A percentile compares a stretch with the other conserved stretches of the same genome.
These are phyloP conservation scores for Caloboletus firmus DNA, from an alignment of 1,284 basidiomycete genomes.

Conservation along the genomic window DNA sequence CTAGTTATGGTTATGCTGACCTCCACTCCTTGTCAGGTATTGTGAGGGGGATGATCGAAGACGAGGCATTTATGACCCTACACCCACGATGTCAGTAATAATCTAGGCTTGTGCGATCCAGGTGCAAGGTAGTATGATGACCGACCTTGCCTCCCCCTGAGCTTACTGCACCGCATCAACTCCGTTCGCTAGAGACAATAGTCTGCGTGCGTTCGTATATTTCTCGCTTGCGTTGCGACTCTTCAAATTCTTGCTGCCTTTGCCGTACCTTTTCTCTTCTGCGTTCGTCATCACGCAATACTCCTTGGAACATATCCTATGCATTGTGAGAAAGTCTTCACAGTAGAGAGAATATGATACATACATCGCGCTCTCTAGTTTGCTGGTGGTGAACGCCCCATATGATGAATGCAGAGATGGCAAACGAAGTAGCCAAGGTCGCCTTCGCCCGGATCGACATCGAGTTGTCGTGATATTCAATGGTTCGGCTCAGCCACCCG, in stretches of 20 bases:
- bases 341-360: background rate
- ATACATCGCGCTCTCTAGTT: conserved; percentile 79
- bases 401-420: conserved; percentile 71
- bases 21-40: background rate
- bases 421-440: conserved; percentile 71
- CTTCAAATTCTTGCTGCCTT: conserved; percentile 64
- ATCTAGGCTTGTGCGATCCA: background rate
- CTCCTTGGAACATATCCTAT: conserved; percentile 91
- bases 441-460: conserved; percentile 80
- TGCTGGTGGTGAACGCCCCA: conserved; percentile 94
- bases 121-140: background rate
- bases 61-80: background rate
- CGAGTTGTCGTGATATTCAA: background rate
- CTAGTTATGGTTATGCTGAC: background rate
- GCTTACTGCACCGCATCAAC: conserved; percentile 2
- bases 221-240: conserved; percentile 63
- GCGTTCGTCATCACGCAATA: conserved; percentile 84
- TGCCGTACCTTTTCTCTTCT: conserved; percentile 69
- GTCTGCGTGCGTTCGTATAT: conserved; percentile 67
- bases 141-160: conserved; percentile 2
- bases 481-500: conserved; percentile 23
- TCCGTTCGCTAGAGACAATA: conserved; percentile 37
- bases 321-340: conserved; percentile 11
- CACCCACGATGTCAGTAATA: too few relatives aligned
- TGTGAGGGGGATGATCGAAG: background rate